phyloP scores from a whole-genome alignment of 2,329 filamentous ascomycete genomes.

The Aspergillus fumigatiaffinis region DNA sequence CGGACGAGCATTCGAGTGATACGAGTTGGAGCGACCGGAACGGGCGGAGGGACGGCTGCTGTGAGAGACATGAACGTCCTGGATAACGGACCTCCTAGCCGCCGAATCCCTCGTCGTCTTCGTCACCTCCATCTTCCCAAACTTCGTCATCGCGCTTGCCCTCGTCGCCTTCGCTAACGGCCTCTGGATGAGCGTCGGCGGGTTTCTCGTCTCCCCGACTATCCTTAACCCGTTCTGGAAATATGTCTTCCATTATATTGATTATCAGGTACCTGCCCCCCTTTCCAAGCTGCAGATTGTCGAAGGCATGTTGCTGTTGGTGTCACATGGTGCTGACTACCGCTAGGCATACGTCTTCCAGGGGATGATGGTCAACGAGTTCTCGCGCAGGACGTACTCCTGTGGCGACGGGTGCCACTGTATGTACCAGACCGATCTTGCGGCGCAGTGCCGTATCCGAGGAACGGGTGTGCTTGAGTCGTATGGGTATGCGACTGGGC shows the following conservation, averaged over 20 bases:
- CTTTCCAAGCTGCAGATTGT: no score
- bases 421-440: slow-evolving; percentile 64
- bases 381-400: slow-evolving; percentile 59
- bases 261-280: slow-evolving; percentile 62
- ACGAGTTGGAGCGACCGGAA: no score
- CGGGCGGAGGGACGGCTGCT: no score
- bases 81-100: slow-evolving; percentile 75
- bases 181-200: slow-evolving; percentile 82
- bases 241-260: slow-evolving; percentile 84
- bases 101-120: slow-evolving; percentile 80
- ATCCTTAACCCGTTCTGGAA: slow-evolving; percentile 79
- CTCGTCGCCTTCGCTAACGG: slow-evolving; percentile 82
- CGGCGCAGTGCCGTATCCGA: slow-evolving; percentile 63
- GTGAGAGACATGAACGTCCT: no score
- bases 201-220: slow-evolving; percentile 71
- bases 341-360: slow-evolving; percentile 70
- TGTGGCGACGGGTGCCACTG: slow-evolving; percentile 62
- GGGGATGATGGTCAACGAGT: slow-evolving; percentile 92
- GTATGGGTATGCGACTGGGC: slow-evolving; percentile 65
- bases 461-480: slow-evolving; percentile 65
- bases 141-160: slow-evolving; percentile 75
- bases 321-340: neutral
- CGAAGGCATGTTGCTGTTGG: neutral
- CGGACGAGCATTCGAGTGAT: no score
- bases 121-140: slow-evolving; percentile 67